A percentile compares a stretch with the other conserved stretches of the same genome.
These are phyloP conservation scores for Incumbomyces delicatus DNA, from an alignment of 2,329 filamentous ascomycete species.

Conservation along the genomic window DNA sequence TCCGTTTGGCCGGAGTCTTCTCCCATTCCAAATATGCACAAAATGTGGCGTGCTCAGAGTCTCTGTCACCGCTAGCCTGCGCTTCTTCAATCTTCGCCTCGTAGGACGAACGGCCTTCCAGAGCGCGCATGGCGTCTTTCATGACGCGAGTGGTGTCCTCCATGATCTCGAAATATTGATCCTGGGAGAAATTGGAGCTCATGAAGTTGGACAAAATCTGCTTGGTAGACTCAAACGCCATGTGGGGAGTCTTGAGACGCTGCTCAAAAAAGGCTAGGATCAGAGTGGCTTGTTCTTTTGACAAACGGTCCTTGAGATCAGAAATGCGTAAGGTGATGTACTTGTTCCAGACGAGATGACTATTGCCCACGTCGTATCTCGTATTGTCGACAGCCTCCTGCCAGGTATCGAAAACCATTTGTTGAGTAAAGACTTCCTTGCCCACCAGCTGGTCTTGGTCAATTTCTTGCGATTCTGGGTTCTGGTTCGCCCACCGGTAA, in stretches of 20 bases:
- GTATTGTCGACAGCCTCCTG: conserved; percentile 48
- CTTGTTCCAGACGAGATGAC: conserved; percentile 52
- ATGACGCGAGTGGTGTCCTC: conserved; percentile 42
- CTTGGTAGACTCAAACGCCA: conserved; percentile 50
- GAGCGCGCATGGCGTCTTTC: conserved; percentile 44
- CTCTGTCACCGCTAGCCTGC: conserved; percentile 41
- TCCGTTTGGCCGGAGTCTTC: conserved; percentile 42
- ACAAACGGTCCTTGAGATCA: conserved; percentile 40
- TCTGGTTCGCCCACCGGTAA: conserved; percentile 41
- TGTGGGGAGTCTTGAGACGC: conserved; percentile 49
- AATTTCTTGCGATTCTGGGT: conserved; percentile 25
- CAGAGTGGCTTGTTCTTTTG: conserved; percentile 39
- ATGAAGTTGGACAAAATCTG: conserved; percentile 52
- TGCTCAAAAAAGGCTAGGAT: conserved; percentile 44
- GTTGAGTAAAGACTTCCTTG: conserved; percentile 49
- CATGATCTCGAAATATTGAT: conserved; percentile 44
- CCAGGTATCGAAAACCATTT: conserved; percentile 47
- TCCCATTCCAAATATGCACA: conserved; percentile 80
- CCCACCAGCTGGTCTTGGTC: conserved; percentile 50
- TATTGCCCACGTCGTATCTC: conserved; percentile 51
- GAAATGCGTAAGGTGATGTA: conserved; percentile 47
- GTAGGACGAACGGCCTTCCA: conserved; percentile 42
- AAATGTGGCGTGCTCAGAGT: conserved; percentile 44
- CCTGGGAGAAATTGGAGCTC: conserved; percentile 43
- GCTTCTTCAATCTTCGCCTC: conserved; percentile 46